A percentile compares a stretch with the other conserved stretches of the same genome.
Evolutionary conservation across 306 rosid species (phyloP).

Genomic region (Adenanthera pavonina): DNA sequence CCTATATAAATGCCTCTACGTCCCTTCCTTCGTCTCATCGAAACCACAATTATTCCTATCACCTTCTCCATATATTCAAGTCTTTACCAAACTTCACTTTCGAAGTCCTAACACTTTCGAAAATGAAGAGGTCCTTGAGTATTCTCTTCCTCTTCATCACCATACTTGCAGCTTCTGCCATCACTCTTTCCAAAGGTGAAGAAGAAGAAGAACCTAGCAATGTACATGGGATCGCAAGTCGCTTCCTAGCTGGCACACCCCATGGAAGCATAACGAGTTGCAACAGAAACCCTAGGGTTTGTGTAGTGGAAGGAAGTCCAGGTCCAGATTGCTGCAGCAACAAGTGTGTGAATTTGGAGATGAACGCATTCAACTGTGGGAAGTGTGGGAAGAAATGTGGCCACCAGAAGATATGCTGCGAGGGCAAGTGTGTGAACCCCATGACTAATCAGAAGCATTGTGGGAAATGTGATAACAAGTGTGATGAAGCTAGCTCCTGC

Average conservation of each 20-base stretch:
- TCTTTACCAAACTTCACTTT: neutral
- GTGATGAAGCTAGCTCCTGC: constrained; percentile 42
- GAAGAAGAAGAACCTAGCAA: neutral
- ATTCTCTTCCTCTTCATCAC: constrained; percentile 44
- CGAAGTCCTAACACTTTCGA: neutral
- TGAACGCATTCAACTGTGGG: constrained; percentile 50
- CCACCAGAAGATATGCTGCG: constrained; percentile 50
- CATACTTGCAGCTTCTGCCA: constrained; percentile 43
- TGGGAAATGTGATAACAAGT: constrained; percentile 55
- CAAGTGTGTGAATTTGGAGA: constrained; percentile 45
- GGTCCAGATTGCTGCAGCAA: constrained; percentile 53
- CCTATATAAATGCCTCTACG: constrained; percentile 4
- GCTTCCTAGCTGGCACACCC: constrained; percentile 37
- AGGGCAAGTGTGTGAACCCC: constrained; percentile 53
- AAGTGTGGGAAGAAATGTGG: constrained; percentile 53
- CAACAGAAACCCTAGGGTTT: constrained; percentile 46
- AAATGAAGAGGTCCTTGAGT: constrained; percentile 47
- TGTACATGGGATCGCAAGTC: constrained; percentile 37
- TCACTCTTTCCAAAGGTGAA: constrained; percentile 36
- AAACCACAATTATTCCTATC: neutral
- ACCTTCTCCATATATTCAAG: neutral
- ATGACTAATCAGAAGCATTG: constrained; percentile 46
- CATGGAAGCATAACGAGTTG: constrained; percentile 35
- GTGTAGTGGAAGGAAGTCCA: constrained; percentile 41
- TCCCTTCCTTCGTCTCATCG: neutral